A percentile compares a stretch with the other conserved stretches of the same genome.
These are phyloP conservation scores for Aspergillus sp. DNA, from an alignment of 2,329 filamentous ascomycete genomes.

Conservation along the genomic window DNA sequence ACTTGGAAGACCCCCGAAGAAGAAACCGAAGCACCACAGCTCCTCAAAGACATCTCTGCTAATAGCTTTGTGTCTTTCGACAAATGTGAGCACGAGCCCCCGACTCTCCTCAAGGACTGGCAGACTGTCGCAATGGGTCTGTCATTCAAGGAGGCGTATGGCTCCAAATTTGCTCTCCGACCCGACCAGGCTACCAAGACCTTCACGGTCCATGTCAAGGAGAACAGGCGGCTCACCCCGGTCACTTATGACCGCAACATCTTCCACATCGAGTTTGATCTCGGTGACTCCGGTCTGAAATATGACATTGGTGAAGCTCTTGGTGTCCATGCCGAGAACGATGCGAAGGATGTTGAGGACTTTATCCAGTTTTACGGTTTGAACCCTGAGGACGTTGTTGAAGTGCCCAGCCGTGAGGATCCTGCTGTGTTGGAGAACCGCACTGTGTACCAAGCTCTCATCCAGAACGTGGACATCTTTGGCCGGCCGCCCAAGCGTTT, in stretches of 20 bases:
- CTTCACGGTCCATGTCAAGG: constrained; percentile 78
- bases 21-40: constrained; percentile 29
- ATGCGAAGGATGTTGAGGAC: constrained; percentile 64
- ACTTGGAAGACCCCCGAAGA: constrained; percentile 67
- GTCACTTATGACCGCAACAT: constrained; percentile 91
- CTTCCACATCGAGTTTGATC: constrained; percentile 98
- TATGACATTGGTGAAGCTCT: constrained; percentile 98
- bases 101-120: constrained; percentile 65
- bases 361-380: constrained; percentile 91
- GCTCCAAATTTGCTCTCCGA: constrained; percentile 62
- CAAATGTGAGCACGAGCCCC: constrained; percentile 63
- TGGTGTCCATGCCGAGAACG: constrained; percentile 92
- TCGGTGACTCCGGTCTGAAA: constrained; percentile 80
- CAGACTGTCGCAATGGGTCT: constrained; percentile 77
- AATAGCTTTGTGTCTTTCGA: constrained; percentile 79
- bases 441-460: constrained; percentile 82
- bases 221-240: constrained; percentile 89
- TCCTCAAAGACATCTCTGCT: constrained; percentile 58
- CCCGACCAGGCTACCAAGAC: constrained; percentile 84
- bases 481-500: constrained; percentile 95
- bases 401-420: constrained; percentile 80
- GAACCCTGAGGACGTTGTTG: constrained; percentile 73
- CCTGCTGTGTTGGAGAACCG: constrained; percentile 67
- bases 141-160: constrained; percentile 89
- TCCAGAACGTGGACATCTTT: constrained; percentile 93